Evolutionary conservation across 2,329 filamentous ascomycete genomes (phyloP), one percentile per base, ranked within the genome.

Genomic region (Sarocladium brachiariae): DNA sequence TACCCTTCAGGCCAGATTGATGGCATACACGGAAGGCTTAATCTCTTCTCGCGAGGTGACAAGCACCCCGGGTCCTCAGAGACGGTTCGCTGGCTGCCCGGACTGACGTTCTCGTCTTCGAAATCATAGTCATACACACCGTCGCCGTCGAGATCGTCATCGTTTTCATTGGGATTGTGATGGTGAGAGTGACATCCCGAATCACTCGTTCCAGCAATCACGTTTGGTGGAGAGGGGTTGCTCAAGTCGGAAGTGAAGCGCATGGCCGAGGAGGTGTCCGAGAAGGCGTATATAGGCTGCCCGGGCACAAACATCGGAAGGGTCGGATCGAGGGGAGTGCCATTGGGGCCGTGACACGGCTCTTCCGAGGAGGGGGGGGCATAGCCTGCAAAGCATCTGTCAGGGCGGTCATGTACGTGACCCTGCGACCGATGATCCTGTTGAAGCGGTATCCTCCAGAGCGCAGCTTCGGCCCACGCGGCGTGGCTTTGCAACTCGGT

Each of bases 401-500:
- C n/a, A n/a, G n/a, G n/a, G n/a, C n/a, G n/a, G n/a, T n/a, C n/a
- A n/a, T n/a, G n/a, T n/a, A n/a, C n/a, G n/a, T n/a, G n/a, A n/a
- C n/a, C n/a, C n/a, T n/a, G n/a, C n/a, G n/a, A n/a, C 46, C 37
- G 46, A 23, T 49, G 30, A 13, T 49, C 30, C 13, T 49, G 46
- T 13, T 49, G 46, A 14, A 37, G 46, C 6, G 46, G 46, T 7
- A 49, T 49, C 19, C 46, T 8, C 46, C 46, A 49, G 2, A 49
- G 19, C 5, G 30, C 46, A 3, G 46, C 46, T 31, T 49, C 30
- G 11, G 18, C 25, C 66, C 66, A 69, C 2, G 68, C 61, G 49
- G 73, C 69, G 2, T 69, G 66, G 34, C 68, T 71, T 55, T 72
- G 69, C 13, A 76, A 69, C 59, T 81, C 75, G 14, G 73, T 61